Base-by-base conservation (phyloP, 2,329 filamentous ascomycete genomes). In the Penicillium psychrosexuale region DNA sequence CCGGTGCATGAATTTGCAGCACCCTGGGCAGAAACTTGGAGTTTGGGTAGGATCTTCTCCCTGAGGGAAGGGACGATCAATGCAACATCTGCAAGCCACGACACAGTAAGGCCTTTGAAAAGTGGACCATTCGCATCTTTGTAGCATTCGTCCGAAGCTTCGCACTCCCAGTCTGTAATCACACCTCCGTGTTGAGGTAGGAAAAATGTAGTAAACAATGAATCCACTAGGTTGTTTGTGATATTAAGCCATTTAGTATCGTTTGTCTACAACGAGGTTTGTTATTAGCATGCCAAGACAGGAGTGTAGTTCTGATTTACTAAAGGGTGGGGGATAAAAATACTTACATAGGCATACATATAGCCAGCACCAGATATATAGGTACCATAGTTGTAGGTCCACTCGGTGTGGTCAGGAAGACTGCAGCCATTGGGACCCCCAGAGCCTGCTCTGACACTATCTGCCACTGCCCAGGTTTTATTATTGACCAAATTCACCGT, bases 71-170 rank as follows among this genome's bases (percentile, higher is more conserved):
- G 86, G 0, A 83, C 85, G 22, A 89, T 55, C 62, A 85, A 78
- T 5, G 82, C 80, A 1, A 82, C 78, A 19, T 80, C 77, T 3
- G 82, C 77, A 62, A 89, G 75, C 84, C 85, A 88, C 30, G 84
- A 80, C 61, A 84, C 79, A n/a, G 89, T 76, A 54, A 85, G 85
- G 37, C 86, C 86, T 72, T 89, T 89, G 80, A 87, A 91, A 2
- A 82, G 83, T 51, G 83, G 47, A 5, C 47, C 36, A 6, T 50
- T 72, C 78, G 90, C 88, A 66, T 92, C 89, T 53, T 81, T 77
- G 48, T 85, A 85, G 76, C 89, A 92, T 28, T 76, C 80, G n/a
- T 68, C 66, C 3, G 65, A 74, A 4, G 78, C 72, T 61, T 90
- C 87, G 74, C 89, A 50, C 3, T 2, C 1, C 43, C 43, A 45